Conservation (phyloP, 768 basidiomycete species). For the Amanita polypyramis region DNA sequence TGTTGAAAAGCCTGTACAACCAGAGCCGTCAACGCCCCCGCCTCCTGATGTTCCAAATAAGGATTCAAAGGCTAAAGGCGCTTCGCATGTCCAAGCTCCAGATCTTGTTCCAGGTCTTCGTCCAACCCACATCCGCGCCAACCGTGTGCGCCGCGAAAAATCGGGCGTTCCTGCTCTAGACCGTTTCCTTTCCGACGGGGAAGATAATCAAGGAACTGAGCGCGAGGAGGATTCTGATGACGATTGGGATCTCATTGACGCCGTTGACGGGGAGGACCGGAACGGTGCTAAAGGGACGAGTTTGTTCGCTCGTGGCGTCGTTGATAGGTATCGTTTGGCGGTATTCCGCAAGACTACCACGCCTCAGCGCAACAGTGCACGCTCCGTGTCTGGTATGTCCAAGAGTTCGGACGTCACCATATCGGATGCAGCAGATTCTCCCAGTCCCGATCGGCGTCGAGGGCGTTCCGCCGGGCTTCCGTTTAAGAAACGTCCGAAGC, state of each 20-base stretch:
- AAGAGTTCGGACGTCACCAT: slow-evolving; percentile 35
- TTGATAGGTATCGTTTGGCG: slow-evolving; percentile 76
- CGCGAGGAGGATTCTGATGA: slow-evolving; percentile 63
- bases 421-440: slow-evolving; percentile 30
- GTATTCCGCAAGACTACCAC: slow-evolving; percentile 81
- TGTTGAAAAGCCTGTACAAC: background rate
- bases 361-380: slow-evolving; percentile 35
- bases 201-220: slow-evolving; percentile 34
- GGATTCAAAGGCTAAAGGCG: slow-evolving; percentile 15
- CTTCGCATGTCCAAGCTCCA: slow-evolving; percentile 15
- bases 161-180: slow-evolving; percentile 79
- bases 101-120: slow-evolving; percentile 11
- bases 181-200: slow-evolving; percentile 49
- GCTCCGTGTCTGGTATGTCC: slow-evolving; percentile 51
- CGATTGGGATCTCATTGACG: slow-evolving; percentile 88
- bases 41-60: slow-evolving; percentile 14
- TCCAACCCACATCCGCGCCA: slow-evolving; percentile 15
- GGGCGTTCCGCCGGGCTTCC: slow-evolving; percentile 60
- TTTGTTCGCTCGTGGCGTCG: slow-evolving; percentile 84
- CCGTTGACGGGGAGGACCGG: slow-evolving; percentile 69
- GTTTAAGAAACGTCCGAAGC: slow-evolving; percentile 62
- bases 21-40: background rate
- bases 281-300: slow-evolving; percentile 75
- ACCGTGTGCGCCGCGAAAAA: slow-evolving; percentile 57
- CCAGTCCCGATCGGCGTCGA: slow-evolving; percentile 46